phyloP scores from a whole-genome alignment of 257 asterid species.

The Penstemon eatonii region DNA sequence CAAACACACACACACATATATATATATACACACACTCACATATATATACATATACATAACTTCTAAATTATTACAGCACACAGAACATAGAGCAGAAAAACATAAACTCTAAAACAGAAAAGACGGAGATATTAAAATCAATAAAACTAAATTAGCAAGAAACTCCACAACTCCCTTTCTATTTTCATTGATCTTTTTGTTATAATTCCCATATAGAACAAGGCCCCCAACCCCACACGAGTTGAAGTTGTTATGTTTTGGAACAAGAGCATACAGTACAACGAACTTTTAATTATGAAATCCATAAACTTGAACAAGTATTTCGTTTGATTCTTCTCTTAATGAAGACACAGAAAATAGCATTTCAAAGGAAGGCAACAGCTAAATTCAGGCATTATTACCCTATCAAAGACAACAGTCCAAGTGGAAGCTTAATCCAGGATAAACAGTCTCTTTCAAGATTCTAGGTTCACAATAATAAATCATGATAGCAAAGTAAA shows the following conservation, averaged over 20 bases:
- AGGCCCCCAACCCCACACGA: neutral
- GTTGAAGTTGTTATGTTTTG: neutral
- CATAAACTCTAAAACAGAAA: neutral
- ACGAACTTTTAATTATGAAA: neutral
- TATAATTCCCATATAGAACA: neutral
- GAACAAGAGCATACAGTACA: neutral
- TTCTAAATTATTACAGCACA: too few relatives aligned
- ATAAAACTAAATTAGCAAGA: neutral
- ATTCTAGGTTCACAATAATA: conserved; percentile 20
- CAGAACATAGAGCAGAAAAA: too few relatives aligned
- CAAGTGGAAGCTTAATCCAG: neutral
- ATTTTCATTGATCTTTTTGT: neutral
- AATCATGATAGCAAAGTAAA: neutral
- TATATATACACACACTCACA: too few relatives aligned
- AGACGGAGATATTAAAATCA: conserved; percentile 2
- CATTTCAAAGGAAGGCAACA: conserved; percentile 7
- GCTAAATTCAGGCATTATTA: conserved; percentile 10
- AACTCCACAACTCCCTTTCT: conserved; percentile 8
- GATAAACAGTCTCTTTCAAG: conserved; percentile 10
- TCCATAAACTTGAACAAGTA: neutral
- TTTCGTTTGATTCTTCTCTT: neutral
- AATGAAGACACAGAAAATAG: neutral
- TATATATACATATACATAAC: too few relatives aligned
- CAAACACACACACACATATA: too few relatives aligned
- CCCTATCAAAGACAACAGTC: conserved; percentile 11